These are phyloP conservation scores for Schizonepeta tenuifolia DNA, from an alignment of 257 asterid genomes.

Conservation along the genomic window DNA sequence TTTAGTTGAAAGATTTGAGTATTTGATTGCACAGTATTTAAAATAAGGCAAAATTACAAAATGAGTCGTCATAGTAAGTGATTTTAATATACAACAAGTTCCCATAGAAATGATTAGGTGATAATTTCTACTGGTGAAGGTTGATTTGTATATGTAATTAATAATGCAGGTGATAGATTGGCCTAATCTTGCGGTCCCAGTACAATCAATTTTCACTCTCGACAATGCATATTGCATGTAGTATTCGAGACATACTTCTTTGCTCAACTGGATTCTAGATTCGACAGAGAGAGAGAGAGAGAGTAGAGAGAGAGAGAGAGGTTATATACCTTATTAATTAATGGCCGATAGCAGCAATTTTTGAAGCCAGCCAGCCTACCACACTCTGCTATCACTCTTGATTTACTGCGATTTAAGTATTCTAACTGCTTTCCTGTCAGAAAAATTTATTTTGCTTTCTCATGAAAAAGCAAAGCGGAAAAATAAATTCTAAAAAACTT, in stretches of 20 bases:
- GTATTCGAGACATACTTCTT: not conserved
- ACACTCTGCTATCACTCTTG: not conserved
- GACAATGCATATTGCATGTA: conserved; percentile 5
- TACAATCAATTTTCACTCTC: not conserved
- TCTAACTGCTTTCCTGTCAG: conserved; percentile 18
- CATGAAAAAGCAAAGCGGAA: not conserved
- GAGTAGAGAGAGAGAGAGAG: not conserved
- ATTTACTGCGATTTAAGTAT: conserved; percentile 6
- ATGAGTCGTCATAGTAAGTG: too few relatives aligned
- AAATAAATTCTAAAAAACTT: not conserved
- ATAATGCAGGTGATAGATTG: conserved; percentile 10
- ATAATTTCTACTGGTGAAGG: conserved; percentile 16
- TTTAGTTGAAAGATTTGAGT: too few relatives aligned
- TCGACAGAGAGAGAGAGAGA: conserved; percentile 12
- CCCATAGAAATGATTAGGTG: not conserved
- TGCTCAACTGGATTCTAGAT: conserved; percentile 27
- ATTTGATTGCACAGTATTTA: too few relatives aligned
- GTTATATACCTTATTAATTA: not conserved
- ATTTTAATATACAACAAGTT: too few relatives aligned
- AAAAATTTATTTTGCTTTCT: not conserved
- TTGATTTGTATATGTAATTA: not conserved
- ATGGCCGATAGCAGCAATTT: conserved; percentile 12
- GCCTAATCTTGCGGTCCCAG: conserved; percentile 2
- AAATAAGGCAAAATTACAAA: too few relatives aligned
- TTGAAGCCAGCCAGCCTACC: not conserved